Conservation (phyloP, 148 eudicot genomes). For the Rhododendron griersonianum region DNA sequence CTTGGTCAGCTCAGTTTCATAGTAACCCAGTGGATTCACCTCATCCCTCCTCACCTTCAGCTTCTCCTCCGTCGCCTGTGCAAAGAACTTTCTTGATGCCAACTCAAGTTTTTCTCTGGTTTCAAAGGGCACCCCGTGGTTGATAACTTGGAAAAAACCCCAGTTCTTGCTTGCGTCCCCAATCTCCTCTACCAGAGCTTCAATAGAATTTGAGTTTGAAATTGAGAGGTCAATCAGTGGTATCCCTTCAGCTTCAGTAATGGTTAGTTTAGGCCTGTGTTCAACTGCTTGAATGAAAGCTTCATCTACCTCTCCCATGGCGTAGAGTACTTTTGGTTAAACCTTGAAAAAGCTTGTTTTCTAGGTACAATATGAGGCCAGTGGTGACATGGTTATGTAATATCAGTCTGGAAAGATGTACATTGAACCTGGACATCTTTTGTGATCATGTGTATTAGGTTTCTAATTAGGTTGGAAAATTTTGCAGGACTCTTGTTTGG, state of each 20-base stretch:
- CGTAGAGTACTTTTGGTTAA: background rate
- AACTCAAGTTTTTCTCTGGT: slow-evolving; percentile 19
- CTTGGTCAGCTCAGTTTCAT: slow-evolving; percentile 46
- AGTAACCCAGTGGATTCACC: slow-evolving; percentile 37
- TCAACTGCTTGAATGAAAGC: slow-evolving; percentile 17
- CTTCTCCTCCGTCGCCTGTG: slow-evolving; percentile 36
- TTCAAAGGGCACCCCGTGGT: slow-evolving; percentile 41
- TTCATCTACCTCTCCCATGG: slow-evolving; percentile 5
- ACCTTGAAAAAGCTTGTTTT: background rate
- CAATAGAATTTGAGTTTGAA: background rate
- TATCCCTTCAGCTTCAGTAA: slow-evolving; percentile 19
- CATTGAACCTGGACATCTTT: background rate
- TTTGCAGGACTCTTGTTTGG: background rate
- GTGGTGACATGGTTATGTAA: background rate
- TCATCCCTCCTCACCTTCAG: slow-evolving; percentile 37
- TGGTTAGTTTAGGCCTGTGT: slow-evolving; percentile 12
- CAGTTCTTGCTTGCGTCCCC: slow-evolving; percentile 43
- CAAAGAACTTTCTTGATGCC: slow-evolving; percentile 37
- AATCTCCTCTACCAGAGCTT: slow-evolving; percentile 21
- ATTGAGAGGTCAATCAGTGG: slow-evolving; percentile 44
- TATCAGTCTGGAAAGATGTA: background rate
- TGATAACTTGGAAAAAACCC: slow-evolving; percentile 57
- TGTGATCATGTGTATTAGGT: background rate
- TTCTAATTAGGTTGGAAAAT: no score
- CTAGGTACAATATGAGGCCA: background rate